phyloP scores from a whole-genome alignment of 192 early-diverging fungal genomes.

The Gaertneriomyces sp. region DNA sequence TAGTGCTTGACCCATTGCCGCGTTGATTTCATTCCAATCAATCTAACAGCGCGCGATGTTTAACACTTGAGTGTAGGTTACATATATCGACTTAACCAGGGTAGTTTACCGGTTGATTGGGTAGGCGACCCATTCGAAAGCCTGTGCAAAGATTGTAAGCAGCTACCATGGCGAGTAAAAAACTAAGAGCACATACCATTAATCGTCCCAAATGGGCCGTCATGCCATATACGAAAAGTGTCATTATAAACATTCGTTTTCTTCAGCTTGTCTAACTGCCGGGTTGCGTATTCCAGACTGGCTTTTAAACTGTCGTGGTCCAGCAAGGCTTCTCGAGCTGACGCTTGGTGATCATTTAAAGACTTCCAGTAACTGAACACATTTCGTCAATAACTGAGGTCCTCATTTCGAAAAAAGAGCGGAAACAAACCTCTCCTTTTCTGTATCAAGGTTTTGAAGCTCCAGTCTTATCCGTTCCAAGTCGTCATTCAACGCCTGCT shows the following conservation, averaged over 20 bases:
- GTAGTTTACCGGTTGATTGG: slow-evolving; percentile 56
- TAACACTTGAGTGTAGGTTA: not conserved
- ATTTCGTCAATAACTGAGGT: too few species aligned
- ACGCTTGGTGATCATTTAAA: slow-evolving; percentile 67
- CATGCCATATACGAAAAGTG: slow-evolving; percentile 82
- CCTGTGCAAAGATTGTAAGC: slow-evolving; percentile 29
- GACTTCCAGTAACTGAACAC: slow-evolving; percentile 47
- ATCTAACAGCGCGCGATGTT: slow-evolving; percentile 44
- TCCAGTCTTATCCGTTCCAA: slow-evolving; percentile 19
- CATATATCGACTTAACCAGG: not conserved
- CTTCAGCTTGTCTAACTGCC: slow-evolving; percentile 77
- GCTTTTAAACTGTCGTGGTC: slow-evolving; percentile 78
- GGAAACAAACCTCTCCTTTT: slow-evolving; percentile 49
- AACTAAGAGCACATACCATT: slow-evolving; percentile 56
- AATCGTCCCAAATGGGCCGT: slow-evolving; percentile 86
- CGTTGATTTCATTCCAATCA: slow-evolving; percentile 96
- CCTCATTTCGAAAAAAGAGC: not conserved
- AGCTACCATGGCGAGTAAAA: not conserved
- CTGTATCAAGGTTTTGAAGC: slow-evolving; percentile 28
- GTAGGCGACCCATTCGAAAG: slow-evolving; percentile 79
- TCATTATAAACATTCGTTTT: slow-evolving; percentile 96
- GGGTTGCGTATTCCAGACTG: slow-evolving; percentile 70
- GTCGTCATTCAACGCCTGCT: slow-evolving; percentile 50
- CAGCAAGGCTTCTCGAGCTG: slow-evolving; percentile 61
- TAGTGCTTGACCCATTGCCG: slow-evolving; percentile 87